Evolutionary conservation across 805 yeast genomes (phyloP).

Genomic region (Yarrowia porcina): DNA sequence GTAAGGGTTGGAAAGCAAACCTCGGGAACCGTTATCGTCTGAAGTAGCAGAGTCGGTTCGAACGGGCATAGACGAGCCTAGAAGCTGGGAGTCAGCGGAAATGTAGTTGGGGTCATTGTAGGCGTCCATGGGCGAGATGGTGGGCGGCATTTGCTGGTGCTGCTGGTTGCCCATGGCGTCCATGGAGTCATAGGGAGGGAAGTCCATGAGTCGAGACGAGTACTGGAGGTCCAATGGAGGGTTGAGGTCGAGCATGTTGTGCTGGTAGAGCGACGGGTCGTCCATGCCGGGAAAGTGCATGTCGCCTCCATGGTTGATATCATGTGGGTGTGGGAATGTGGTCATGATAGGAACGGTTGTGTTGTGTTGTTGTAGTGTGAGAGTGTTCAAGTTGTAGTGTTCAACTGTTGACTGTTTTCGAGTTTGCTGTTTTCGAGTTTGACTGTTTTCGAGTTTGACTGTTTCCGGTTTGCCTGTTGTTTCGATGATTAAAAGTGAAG

Average conservation of each 20-base stretch:
- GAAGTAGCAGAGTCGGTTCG: conserved; percentile 1
- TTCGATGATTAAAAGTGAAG: background rate
- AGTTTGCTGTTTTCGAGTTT: background rate
- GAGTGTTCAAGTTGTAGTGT: background rate
- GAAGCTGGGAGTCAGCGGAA: background rate
- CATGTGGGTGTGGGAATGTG: background rate
- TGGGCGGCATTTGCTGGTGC: background rate
- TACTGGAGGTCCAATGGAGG: conserved; percentile 3
- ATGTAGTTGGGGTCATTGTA: conserved; percentile 5
- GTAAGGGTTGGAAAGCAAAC: background rate
- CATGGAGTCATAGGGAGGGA: background rate
- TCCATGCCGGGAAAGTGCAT: background rate
- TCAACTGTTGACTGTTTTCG: background rate
- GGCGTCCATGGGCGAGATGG: background rate
- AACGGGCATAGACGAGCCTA: conserved; percentile 7
- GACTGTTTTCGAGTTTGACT: background rate
- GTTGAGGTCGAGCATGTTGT: conserved; percentile 14
- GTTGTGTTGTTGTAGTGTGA: background rate
- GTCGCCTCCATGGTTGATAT: background rate
- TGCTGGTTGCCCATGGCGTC: background rate
- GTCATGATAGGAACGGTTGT: background rate
- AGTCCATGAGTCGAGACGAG: conserved; percentile 7
- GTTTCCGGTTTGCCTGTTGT: background rate
- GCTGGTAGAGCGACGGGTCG: conserved; percentile 8
- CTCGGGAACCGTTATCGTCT: background rate